These are phyloP conservation scores for Pyrenochaeta sp. DNA, from an alignment of 2,329 filamentous ascomycete species.

Conservation along the genomic window DNA sequence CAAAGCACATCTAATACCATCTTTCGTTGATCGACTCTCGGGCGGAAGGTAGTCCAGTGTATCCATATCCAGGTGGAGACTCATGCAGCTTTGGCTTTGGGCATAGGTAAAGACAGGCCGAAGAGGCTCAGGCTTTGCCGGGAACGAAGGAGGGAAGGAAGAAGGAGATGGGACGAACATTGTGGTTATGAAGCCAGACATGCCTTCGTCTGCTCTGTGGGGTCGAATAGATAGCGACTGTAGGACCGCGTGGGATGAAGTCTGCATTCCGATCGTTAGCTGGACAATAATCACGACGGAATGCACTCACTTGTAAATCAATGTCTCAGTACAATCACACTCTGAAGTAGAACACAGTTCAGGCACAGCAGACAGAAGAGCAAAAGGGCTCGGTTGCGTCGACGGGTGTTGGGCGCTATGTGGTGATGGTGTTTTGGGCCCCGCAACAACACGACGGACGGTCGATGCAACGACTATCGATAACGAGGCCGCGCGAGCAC, in stretches of 20 bases:
- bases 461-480: constrained; percentile 14
- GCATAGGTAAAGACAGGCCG: constrained; percentile 54
- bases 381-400: background rate
- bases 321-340: background rate
- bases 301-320: constrained; percentile 22
- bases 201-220: constrained; percentile 43
- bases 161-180: constrained; percentile 67
- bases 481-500: constrained; percentile 18
- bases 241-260: constrained; percentile 24
- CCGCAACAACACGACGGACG: constrained; percentile 31
- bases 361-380: constrained; percentile 1
- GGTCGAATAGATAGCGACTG: constrained; percentile 26
- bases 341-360: no score
- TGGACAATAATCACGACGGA: constrained; percentile 30
- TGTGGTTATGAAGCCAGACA: constrained; percentile 83
- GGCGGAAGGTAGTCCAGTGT: no score
- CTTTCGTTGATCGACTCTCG: constrained; percentile 15
- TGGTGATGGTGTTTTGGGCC: constrained; percentile 20
- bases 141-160: constrained; percentile 41
- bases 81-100: constrained; percentile 52
- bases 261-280: constrained; percentile 46
- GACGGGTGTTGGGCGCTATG: constrained; percentile 15
- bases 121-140: constrained; percentile 46
- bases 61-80: constrained; percentile 26
- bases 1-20: constrained; percentile 16